Evolutionary conservation across 2,329 filamentous ascomycete genomes (phyloP).

Genomic region (Alternaria atra): DNA sequence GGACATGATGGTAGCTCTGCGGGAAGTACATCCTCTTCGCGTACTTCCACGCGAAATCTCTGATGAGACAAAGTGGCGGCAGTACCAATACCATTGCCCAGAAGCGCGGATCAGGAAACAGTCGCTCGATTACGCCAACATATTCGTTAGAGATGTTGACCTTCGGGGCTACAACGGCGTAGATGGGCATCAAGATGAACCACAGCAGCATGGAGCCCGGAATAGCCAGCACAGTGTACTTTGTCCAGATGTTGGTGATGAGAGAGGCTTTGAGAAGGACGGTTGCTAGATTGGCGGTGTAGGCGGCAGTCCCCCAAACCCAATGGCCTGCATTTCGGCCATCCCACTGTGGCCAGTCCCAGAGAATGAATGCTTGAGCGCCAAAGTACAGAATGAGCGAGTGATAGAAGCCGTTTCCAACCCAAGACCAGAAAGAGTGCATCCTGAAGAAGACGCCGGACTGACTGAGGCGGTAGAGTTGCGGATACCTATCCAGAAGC

Average conservation of each 20-base stretch:
- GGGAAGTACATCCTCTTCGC: constrained; percentile 96
- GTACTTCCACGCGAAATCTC: constrained; percentile 98
- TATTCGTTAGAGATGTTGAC: constrained; percentile 84
- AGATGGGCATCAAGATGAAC: constrained; percentile 88
- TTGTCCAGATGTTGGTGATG: constrained; percentile 98
- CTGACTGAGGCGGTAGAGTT: constrained; percentile 92
- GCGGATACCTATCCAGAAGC: constrained; percentile 91
- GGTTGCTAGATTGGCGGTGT: constrained; percentile 91
- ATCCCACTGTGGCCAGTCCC: constrained; percentile 79
- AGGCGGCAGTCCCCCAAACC: constrained; percentile 97
- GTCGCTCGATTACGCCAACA: constrained; percentile 78
- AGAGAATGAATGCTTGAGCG: constrained; percentile 80
- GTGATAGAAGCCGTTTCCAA: constrained; percentile 94
- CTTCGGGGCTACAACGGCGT: constrained; percentile 85
- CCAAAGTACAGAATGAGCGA: constrained; percentile 92
- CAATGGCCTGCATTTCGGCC: constrained; percentile 90
- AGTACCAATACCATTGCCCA: constrained; percentile 89
- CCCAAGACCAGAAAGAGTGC: constrained; percentile 92
- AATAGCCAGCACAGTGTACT: constrained; percentile 95
- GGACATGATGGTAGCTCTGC: constrained; percentile 95
- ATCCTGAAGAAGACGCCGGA: constrained; percentile 92
- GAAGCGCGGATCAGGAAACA: constrained; percentile 85
- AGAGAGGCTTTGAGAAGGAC: constrained; percentile 94
- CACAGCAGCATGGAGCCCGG: constrained; percentile 92
- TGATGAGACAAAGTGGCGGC: constrained; percentile 80